phyloP scores from a whole-genome alignment of 495 filamentous ascomycete genomes.

The Cercophora sp. region DNA sequence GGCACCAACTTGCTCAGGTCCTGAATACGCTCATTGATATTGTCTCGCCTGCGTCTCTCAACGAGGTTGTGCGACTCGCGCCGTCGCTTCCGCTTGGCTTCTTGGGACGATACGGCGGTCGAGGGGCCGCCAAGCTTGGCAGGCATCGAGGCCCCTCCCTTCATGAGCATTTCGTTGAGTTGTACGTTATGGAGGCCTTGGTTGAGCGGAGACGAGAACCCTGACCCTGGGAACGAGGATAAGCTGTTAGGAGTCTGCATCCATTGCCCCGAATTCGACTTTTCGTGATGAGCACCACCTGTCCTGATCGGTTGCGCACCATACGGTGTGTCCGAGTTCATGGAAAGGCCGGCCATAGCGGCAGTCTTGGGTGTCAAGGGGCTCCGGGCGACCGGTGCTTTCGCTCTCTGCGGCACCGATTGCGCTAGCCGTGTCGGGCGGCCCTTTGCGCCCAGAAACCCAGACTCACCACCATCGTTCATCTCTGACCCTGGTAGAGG shows the following conservation, averaged over 20 bases:
- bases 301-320: constrained; percentile 71
- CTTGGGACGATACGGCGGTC: constrained; percentile 64
- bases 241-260: constrained; percentile 69
- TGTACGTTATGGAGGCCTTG: constrained; percentile 39
- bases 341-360: constrained; percentile 34
- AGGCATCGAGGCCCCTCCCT: constrained; percentile 54
- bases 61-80: constrained; percentile 96
- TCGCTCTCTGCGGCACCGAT: constrained; percentile 62
- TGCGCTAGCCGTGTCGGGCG: constrained; percentile 48
- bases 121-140: constrained; percentile 45
- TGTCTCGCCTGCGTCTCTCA: constrained; percentile 89
- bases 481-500: constrained; percentile 52
- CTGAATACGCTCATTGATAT: constrained; percentile 98
- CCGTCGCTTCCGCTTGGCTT: constrained; percentile 84
- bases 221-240: constrained; percentile 76
- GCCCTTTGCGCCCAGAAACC: constrained; percentile 53
- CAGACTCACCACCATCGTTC: constrained; percentile 48
- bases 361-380: constrained; percentile 75
- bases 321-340: constrained; percentile 45
- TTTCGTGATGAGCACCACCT: constrained; percentile 65
- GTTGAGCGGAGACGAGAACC: constrained; percentile 65
- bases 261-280: constrained; percentile 78
- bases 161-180: constrained; percentile 49
- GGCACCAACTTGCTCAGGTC: constrained; percentile 93
- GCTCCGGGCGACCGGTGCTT: constrained; percentile 61